Conservation (phyloP, 2,329 filamentous ascomycete species). For the Fusarium subglutinans region DNA sequence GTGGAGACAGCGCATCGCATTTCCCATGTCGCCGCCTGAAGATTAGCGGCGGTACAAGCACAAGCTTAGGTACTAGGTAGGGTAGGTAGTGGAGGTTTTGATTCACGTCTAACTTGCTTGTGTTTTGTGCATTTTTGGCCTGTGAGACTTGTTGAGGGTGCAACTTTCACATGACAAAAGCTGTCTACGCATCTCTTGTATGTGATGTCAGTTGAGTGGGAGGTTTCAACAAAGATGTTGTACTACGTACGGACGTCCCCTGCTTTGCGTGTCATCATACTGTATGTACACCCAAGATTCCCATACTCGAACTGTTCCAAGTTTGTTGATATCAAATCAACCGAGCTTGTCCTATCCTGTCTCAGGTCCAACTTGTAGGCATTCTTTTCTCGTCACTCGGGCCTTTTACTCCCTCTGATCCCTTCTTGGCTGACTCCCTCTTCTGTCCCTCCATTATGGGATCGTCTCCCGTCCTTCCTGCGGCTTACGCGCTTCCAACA, state of each 20-base stretch:
- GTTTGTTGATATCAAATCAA: conserved; percentile 27
- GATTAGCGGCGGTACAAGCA: neutral
- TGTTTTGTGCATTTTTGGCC: conserved; percentile 16
- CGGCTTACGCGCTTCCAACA: conserved; percentile 36
- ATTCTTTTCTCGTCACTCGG: conserved; percentile 15
- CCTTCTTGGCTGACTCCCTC: conserved; percentile 3
- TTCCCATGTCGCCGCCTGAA: conserved; percentile 16
- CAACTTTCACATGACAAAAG: conserved; percentile 11
- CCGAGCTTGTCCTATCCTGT: conserved; percentile 9
- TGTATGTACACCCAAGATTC: neutral
- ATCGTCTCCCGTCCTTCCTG: conserved; percentile 6
- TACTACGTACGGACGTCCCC: neutral
- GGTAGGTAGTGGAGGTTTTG: neutral
- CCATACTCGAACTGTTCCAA: conserved; percentile 13
- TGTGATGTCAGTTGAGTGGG: conserved; percentile 3
- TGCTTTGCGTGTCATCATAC: neutral
- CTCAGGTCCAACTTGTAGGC: conserved; percentile 5
- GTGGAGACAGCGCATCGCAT: conserved; percentile 34
- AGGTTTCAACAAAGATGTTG: conserved; percentile 3
- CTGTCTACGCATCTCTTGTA: neutral
- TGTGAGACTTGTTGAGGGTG: conserved; percentile 30
- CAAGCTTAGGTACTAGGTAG: neutral
- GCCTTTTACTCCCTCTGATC: conserved; percentile 10
- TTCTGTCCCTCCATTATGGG: conserved; percentile 15
- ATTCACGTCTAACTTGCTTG: neutral